Conservation (phyloP, 2,329 filamentous ascomycete genomes). For the Thelonectria discophora region DNA sequence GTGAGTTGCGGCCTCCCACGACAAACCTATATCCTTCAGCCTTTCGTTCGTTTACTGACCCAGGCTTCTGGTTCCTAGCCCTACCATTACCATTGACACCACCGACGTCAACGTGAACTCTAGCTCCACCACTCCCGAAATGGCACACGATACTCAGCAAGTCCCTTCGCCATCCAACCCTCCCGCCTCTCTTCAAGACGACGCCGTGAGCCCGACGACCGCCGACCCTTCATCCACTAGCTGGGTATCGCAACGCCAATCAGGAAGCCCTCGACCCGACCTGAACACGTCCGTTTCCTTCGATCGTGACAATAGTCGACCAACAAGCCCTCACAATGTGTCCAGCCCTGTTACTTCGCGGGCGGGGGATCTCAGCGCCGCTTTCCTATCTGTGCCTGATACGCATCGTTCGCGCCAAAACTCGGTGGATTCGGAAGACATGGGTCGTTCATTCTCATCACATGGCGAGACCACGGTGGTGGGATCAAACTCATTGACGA, state of each 20-base stretch:
- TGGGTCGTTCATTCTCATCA: constrained; percentile 65
- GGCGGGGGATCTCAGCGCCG: constrained; percentile 56
- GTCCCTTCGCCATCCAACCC: constrained; percentile 40
- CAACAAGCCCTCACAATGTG: constrained; percentile 77
- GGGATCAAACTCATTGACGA: constrained; percentile 50
- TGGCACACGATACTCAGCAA: constrained; percentile 41
- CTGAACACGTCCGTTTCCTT: constrained; percentile 67
- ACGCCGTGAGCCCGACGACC: constrained; percentile 53
- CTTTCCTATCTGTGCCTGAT: constrained; percentile 73
- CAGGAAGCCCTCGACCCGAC: constrained; percentile 49
- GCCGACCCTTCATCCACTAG: constrained; percentile 45
- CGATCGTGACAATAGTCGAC: constrained; percentile 72
- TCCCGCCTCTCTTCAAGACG: constrained; percentile 50
- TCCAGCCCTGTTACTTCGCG: constrained; percentile 64
- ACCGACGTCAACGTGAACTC: constrained; percentile 51
- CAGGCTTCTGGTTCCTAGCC: constrained; percentile 46
- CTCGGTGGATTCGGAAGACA: constrained; percentile 74
- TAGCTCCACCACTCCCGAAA: constrained; percentile 41
- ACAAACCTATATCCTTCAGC: constrained; percentile 19
- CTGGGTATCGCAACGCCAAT: constrained; percentile 35
- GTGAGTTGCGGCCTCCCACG: constrained; percentile 33
- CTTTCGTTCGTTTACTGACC: constrained; percentile 29
- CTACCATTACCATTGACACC: constrained; percentile 65
- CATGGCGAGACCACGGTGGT: constrained; percentile 71
- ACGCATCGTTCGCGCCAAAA: constrained; percentile 68